Percentiles rank a stretch among this genome's conserved stretches.
phyloP scores from a whole-genome alignment of 176 grass and related monocot genomes.

The Oryza meridionalis region DNA sequence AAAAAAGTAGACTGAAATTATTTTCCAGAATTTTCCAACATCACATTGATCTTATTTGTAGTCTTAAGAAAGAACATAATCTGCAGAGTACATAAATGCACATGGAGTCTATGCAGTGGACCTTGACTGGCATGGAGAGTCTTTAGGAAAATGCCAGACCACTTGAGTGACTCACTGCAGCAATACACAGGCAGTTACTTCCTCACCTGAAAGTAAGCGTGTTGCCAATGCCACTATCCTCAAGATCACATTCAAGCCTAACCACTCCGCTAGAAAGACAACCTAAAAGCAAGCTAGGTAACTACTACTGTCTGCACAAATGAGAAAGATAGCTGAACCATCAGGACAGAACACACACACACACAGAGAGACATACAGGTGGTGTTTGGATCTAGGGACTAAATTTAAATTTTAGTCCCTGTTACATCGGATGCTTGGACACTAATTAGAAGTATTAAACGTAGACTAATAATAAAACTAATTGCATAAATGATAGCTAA shows the following conservation, averaged over 20 bases:
- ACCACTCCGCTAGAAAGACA: neutral
- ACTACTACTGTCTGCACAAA: neutral
- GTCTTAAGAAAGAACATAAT: neutral
- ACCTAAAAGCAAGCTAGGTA: neutral
- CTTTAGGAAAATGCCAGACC: neutral
- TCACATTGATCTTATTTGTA: too few species aligned
- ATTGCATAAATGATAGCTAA: too few species aligned
- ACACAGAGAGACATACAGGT: too few species aligned
- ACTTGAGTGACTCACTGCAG: neutral
- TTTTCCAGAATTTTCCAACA: too few species aligned
- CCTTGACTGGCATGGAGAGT: neutral
- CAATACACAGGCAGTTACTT: neutral
- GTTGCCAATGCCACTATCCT: neutral
- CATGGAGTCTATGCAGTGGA: neutral
- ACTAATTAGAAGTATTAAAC: too few species aligned
- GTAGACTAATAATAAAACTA: too few species aligned
- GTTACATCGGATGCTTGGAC: too few species aligned
- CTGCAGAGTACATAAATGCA: neutral
- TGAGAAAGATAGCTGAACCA: too few species aligned
- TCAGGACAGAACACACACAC: too few species aligned
- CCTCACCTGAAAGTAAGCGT: neutral
- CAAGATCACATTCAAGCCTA: neutral
- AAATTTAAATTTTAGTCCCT: too few species aligned
- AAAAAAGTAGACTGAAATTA: too few species aligned
- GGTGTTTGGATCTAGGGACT: too few species aligned